Base-by-base conservation (phyloP, 768 basidiomycete genomes). In the Tylopilus sp. region DNA sequence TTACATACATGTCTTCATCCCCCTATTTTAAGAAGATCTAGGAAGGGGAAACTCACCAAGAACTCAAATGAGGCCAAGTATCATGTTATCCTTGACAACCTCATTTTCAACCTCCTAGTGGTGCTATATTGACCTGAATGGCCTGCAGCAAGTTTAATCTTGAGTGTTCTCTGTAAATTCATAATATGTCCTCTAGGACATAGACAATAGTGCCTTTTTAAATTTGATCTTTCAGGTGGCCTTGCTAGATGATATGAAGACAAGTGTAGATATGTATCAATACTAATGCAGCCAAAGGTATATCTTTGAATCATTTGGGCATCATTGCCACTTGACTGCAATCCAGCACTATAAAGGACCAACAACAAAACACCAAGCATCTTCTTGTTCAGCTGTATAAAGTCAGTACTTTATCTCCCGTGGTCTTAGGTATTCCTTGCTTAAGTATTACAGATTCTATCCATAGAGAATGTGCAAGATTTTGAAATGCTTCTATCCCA, bases 51-150 rank as follows among this genome's bases (percentile, higher is more conserved):
- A 61, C 74, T 82, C 6, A 90, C 88, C 13, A 95, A 95, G 67
- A 91, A 88, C 57, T 86, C 93, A 0, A 93, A 91, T 57, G 97
- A 99, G 63, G 85, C 89, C 6, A 95, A 98, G 64, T 98, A 98
- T 66, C 83, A 93, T 44, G 77, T 85, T 0, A 92, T 98, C 35
- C 88, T 98, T 52, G 95, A 98, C 62, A 89, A 89, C 59, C 74
- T 98, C 11, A 82, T 98, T 38, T 82, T 84, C 2, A 95, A 99
- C 63, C 74, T 97, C 21, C 77, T 98, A 21, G 79, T 80, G 9
- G 93, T 97, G 18, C 73, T 98, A 6, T 94, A 88, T 26, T 26
- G 4, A 26, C 95, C 97, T 0, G 97, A 99, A 69, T 99, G 95
- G 94, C 97, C 97, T 6, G 95, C 91, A 10, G 91, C 97, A 2